Evolutionary conservation across 495 filamentous ascomycete genomes (phyloP).

Genomic region (Thermochaetoides thermophila): DNA sequence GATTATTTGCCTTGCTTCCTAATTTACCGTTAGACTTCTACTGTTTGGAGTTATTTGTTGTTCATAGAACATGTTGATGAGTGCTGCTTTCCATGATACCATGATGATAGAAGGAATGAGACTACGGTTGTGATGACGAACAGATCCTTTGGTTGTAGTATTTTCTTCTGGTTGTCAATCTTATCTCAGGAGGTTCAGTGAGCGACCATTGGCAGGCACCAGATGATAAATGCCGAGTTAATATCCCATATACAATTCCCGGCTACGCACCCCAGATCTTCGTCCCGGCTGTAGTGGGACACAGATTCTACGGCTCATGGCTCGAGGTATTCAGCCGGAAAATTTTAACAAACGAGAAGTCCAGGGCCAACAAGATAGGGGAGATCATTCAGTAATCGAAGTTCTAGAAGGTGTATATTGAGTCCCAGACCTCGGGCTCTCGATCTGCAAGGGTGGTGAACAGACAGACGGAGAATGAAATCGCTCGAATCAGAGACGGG

Average conservation of each 20-base stretch:
- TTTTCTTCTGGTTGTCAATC: no score
- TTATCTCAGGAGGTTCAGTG: no score
- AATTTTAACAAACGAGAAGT: neutral
- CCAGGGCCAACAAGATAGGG: neutral
- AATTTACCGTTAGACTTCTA: no score
- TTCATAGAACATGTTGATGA: no score
- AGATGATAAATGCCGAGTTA: constrained; percentile 2
- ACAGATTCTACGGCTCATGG: neutral
- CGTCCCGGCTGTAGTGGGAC: constrained; percentile 1
- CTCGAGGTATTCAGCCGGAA: constrained; percentile 6
- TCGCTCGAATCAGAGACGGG: constrained; percentile 1
- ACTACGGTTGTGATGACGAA: no score
- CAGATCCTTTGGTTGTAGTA: no score
- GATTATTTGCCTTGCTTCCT: no score
- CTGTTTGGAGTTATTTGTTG: no score
- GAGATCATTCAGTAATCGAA: constrained; percentile 1
- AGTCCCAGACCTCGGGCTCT: neutral
- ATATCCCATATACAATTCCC: constrained; percentile 2
- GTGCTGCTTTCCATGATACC: no score
- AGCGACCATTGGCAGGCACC: no score
- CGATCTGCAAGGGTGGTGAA: neutral
- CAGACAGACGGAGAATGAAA: neutral
- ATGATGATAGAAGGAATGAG: no score
- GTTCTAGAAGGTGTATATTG: constrained; percentile 1
- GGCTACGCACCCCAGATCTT: constrained; percentile 1